Evolutionary conservation across 1,284 basidiomycete species (phyloP), one percentile per base, ranked within the genome.

Genomic region (Irpex sp.): DNA sequence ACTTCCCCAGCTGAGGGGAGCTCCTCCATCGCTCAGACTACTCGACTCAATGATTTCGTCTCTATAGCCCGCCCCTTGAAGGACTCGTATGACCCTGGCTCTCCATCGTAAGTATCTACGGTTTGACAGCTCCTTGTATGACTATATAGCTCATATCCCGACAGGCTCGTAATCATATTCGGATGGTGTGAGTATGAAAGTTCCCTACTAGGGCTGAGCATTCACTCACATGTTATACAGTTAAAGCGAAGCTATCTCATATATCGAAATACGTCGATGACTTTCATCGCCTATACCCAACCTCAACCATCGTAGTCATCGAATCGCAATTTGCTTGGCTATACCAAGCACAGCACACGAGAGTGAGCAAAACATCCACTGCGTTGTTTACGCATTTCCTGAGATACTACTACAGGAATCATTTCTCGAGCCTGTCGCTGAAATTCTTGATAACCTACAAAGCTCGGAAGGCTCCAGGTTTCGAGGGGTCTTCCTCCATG

Each of bases 401-500:
- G 3, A 36, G 9, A 33, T 23, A 36, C 23, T 16, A 23, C 19
- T 21, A 7, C 28, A 64, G 63, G 63, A 64, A 52, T 48, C 58
- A 10, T n/a, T 57, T 18, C 58, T 64, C 12, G 58, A 59, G 35
- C 63, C 63, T 19, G 63, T 58, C 7, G 63, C 63, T 8, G 61
- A 62, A 23, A 49, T 64, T 33, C 52, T 64, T n/a, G 58, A 62
- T 10, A 18, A 55, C 9, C 16, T 56, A 1, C 52, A 45, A 19
- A 48, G 54, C 10, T 58, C 45, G 18, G 58, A 60, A 56, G 53
- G 57, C 14, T 19, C 36, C 28, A n/a, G 28, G 3, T 64, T 59
- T 37, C 56, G 61, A 12, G 63, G 61, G 10, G 52, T 64, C 14
- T 56, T 64, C 10, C 47, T 64, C 9, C 63, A 64, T 58, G 61